These are phyloP conservation scores for Colletotrichum camelliae DNA, from an alignment of 2,329 filamentous ascomycete genomes.

Conservation along the genomic window DNA sequence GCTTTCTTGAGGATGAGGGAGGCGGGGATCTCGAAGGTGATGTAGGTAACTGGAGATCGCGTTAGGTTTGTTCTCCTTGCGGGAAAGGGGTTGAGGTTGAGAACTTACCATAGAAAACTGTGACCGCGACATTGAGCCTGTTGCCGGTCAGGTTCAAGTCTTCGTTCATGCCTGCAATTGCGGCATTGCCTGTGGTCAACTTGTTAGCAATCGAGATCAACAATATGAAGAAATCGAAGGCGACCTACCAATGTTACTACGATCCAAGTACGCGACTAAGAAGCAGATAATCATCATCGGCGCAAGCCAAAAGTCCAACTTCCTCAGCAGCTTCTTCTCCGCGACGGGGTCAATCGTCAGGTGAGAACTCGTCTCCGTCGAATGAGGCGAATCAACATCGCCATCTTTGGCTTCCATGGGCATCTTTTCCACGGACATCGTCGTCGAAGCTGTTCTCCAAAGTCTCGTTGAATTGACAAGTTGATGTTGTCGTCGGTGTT, in stretches of 20 bases:
- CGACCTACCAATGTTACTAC: constrained; percentile 27
- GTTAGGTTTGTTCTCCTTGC: constrained; percentile 45
- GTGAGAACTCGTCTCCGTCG: neutral
- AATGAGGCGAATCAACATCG: neutral
- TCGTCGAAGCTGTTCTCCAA: neutral
- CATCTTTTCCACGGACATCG: constrained; percentile 6
- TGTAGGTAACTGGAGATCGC: constrained; percentile 60
- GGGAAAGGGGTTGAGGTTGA: constrained; percentile 53
- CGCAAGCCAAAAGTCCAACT: constrained; percentile 26
- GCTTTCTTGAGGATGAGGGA: constrained; percentile 36
- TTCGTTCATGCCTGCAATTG: constrained; percentile 37
- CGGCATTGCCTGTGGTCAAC: constrained; percentile 30
- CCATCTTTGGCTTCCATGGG: constrained; percentile 6
- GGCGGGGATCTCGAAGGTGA: constrained; percentile 44
- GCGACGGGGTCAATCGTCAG: constrained; percentile 2
- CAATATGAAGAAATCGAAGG: fast-evolving
- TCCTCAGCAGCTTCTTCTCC: constrained; percentile 27
- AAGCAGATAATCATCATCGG: constrained; percentile 29
- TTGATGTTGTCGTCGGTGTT: neutral
- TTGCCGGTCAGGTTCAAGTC: constrained; percentile 35
- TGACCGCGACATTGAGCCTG: constrained; percentile 45
- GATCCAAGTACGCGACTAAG: constrained; percentile 35
- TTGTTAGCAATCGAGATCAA: neutral
- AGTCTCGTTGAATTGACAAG: neutral
- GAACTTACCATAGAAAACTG: constrained; percentile 46